Base-by-base conservation (phyloP, 73 alveolate species). In the Blepharisma japonicum region DNA sequence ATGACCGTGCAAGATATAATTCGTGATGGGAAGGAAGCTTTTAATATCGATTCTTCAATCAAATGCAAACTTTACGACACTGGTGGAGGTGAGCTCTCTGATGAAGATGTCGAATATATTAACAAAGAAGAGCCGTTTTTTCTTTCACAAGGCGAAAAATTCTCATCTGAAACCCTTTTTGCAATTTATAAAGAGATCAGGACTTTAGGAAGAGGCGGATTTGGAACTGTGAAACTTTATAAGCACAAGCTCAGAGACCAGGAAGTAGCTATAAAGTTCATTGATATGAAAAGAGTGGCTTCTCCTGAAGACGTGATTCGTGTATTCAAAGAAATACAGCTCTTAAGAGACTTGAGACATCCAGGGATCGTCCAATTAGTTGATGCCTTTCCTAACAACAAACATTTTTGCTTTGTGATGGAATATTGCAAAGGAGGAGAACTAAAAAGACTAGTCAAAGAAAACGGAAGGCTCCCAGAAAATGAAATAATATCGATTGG, bases 391-490 rank as follows among this genome's bases (percentile, higher is more conserved):
- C 21, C 50, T 4, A 61, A 9, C n/a, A 21, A n/a, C n/a, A 27
- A 61, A n/a, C 14, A 61, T 11, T 9, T 61, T 9, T 61, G 77
- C 53, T 25, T 61, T 61, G 77, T 95, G 42, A 91, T 86, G 87
- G 99, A 95, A 85, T 88, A 83, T 61, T 84, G 86, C 23, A 67
- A 82, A 50, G 99, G 99, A 11, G 99, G 99, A 8, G 97, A 94
- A 68, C 79, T 94, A 47, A 78, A 86, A 21, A 84, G 79, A 42
- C 77, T 84, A 42, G 67, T 94, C 50, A 80, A 83, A 45, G 72
- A 80, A 21, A 77, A 55, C n/a, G 87, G 91, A 9, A 68, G 78
- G 38, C 92, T 94, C 23, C 68, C 90, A 9, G 99, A 94, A 77
- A 70, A 77, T 56, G 90, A 89, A 46, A 98, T 95, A 5, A 83